Base-by-base conservation (phyloP, 352 stramenopile genomes). In the Pythium brachiatum region DNA sequence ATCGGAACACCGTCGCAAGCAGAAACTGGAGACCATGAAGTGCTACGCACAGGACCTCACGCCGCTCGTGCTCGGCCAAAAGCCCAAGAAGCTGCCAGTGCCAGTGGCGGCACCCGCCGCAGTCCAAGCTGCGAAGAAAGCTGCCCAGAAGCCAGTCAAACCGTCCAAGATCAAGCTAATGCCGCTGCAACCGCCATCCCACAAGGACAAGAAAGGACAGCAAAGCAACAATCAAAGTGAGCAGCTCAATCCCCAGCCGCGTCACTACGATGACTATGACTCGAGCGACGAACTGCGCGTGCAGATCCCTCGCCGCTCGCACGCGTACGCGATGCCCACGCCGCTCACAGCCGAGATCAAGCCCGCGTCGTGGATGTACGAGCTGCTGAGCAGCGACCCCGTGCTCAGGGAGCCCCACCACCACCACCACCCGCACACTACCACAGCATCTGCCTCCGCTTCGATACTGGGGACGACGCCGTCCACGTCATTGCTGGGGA, bases 31-130 rank as follows among this genome's bases (percentile, higher is more conserved):
- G 46, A 75, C 74, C 55, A 60, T 78, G 54, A 70, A 56, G 20
- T 87, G 76, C 38, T 90, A 90, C 68, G 78, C 78, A 13, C 78
- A 90, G 51, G 81, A 90, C 41, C 63, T 90, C 15, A 79, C 78
- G 5, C 81, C 78, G 13, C 69, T 90, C 16, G 65, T 88, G 31
- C 52, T 83, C 43, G 81, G 78, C 7, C 47, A 65, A 18, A 84
- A 79, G 23, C 81, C 78, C 16, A 84, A 73, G 60, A 70, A 70
- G 25, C 57, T 89, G 8, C 68, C 75, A 0, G 53, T 75, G 15
- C 66, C 73, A 12, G 70, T 9, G 31, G 5, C 5, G 31, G 9
- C 31, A 9, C 31, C 31, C 9, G 31, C 31, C 5, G 31, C 5
- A 34, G 31, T 9, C 9, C 5, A 5, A 11, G 31, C 5, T 9